These are phyloP conservation scores for Amborella trichopoda DNA, from an alignment of 164 flowering plant species.

Conservation along the genomic window DNA sequence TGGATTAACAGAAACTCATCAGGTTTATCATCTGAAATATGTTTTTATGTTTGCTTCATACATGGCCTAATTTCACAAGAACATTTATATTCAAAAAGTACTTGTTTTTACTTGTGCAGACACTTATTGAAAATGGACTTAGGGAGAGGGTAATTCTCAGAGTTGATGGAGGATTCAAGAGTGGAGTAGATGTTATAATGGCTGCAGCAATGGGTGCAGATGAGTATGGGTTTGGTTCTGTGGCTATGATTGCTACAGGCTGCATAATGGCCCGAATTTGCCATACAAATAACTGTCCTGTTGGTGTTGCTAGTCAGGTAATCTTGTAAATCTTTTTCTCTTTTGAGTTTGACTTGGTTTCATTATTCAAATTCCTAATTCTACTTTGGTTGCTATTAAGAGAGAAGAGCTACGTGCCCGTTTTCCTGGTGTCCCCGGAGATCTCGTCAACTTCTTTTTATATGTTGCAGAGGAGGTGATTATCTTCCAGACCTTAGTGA, in stretches of 20 bases:
- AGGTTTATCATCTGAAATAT: slow-evolving; percentile 34
- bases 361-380: no score
- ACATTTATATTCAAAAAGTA: no score
- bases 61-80: neutral
- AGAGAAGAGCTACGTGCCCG: slow-evolving; percentile 96
- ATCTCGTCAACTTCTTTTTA: slow-evolving; percentile 90
- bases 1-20: slow-evolving; percentile 94
- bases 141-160: slow-evolving; percentile 91
- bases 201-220: slow-evolving; percentile 99
- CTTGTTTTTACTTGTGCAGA: slow-evolving; percentile 36
- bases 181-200: slow-evolving; percentile 94
- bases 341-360: no score
- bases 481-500: no score
- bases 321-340: neutral
- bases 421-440: slow-evolving; percentile 98
- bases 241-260: slow-evolving; percentile 99
- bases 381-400: slow-evolving; percentile 18
- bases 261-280: slow-evolving; percentile 99
- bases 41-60: neutral
- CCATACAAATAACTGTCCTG: slow-evolving; percentile 98
- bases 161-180: slow-evolving; percentile 97
- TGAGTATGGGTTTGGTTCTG: slow-evolving; percentile 97
- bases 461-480: slow-evolving; percentile 98
- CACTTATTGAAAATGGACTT: slow-evolving; percentile 86
- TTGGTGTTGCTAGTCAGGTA: slow-evolving; percentile 99